A percentile compares a stretch with the other conserved stretches of the same genome.
Conservation (phyloP, 2,329 filamentous ascomycete genomes). For the Diplodia scrobiculata region DNA sequence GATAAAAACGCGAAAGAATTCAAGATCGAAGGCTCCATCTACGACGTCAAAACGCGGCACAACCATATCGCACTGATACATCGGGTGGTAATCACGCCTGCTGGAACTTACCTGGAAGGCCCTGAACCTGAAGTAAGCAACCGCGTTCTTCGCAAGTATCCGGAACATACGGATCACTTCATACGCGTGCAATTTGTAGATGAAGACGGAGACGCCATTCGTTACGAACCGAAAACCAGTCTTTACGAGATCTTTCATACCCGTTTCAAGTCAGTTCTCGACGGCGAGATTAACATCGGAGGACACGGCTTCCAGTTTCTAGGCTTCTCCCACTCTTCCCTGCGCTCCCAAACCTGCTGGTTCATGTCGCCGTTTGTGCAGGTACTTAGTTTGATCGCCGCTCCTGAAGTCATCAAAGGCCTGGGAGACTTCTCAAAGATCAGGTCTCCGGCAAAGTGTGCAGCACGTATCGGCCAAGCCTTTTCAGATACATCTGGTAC, state of each 20-base stretch:
- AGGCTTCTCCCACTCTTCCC: conserved; percentile 77
- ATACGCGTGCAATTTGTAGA: conserved; percentile 72
- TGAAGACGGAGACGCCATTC: conserved; percentile 68
- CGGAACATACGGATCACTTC: conserved; percentile 63
- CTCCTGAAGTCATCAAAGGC: conserved; percentile 47
- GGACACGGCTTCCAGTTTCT: conserved; percentile 64
- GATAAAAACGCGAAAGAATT: conserved; percentile 37
- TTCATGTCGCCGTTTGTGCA: conserved; percentile 57
- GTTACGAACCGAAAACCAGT: conserved; percentile 56
- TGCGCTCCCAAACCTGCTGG: conserved; percentile 72
- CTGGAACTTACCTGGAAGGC: conserved; percentile 48
- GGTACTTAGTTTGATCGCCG: conserved; percentile 39
- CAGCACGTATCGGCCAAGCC: conserved; percentile 63
- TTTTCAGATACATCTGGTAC: conserved; percentile 75
- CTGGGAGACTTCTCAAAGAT: conserved; percentile 58
- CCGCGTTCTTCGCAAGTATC: conserved; percentile 68
- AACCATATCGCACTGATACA: conserved; percentile 42
- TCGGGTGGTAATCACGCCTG: conserved; percentile 45
- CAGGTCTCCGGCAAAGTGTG: conserved; percentile 59
- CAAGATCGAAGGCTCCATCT: conserved; percentile 40
- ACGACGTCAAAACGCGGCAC: conserved; percentile 39
- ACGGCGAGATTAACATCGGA: conserved; percentile 63
- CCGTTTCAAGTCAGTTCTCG: conserved; percentile 64
- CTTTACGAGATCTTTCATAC: conserved; percentile 56
- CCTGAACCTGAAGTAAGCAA: conserved; percentile 66